phyloP scores from a whole-genome alignment of 2,329 filamentous ascomycete species.

The Aureobasidium sp. region DNA sequence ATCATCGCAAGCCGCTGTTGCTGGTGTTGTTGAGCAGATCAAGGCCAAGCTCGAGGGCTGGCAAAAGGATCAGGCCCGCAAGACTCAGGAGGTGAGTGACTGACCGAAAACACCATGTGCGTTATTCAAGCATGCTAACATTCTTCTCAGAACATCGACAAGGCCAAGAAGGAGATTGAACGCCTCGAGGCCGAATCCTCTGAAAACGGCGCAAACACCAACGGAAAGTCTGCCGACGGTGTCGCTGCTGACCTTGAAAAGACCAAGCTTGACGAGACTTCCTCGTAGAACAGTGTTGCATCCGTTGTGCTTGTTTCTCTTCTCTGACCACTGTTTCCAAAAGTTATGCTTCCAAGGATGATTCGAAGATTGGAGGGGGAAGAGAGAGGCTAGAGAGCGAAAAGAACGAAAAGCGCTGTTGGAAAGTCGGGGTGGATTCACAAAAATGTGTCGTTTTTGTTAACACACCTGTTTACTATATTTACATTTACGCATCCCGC shows the following conservation, averaged over 20 bases:
- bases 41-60: conserved; percentile 85
- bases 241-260: conserved; percentile 53
- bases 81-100: conserved; percentile 69
- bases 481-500: no score
- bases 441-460: no score
- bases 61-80: conserved; percentile 80
- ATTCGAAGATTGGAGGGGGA: no score
- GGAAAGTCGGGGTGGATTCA: no score
- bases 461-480: no score
- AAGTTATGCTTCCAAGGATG: background rate
- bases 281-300: background rate
- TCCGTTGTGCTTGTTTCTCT: background rate
- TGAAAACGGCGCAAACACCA: conserved; percentile 42
- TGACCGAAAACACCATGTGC: no score
- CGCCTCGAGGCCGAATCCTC: conserved; percentile 63
- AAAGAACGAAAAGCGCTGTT: no score
- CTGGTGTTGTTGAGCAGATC: conserved; percentile 74
- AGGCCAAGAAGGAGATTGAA: conserved; percentile 93
- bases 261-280: conserved; percentile 48
- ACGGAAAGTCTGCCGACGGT: conserved; percentile 47
- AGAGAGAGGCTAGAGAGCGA: no score
- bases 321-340: background rate
- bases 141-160: conserved; percentile 74
- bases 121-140: conserved; percentile 20
- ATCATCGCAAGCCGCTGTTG: conserved; percentile 74